Evolutionary conservation across 345 rosid genomes (phyloP), one percentile per base, ranked within the genome.

Genomic region (Murraya paniculata): DNA sequence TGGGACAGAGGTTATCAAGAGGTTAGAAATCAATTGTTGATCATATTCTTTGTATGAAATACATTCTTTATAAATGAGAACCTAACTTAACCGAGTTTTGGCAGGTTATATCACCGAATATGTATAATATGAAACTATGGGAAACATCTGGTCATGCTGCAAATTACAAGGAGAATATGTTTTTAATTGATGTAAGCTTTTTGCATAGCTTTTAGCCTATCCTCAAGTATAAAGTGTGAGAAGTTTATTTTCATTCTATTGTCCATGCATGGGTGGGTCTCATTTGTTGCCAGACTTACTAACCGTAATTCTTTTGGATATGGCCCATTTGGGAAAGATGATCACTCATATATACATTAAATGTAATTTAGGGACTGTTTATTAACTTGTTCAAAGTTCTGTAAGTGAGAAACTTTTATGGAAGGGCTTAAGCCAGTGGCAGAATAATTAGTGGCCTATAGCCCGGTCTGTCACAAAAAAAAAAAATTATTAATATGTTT

Each of bases 91-190:
- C 69, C 50, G 58, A 58, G 21, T 71, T 62, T 78, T 86, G 80
- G 81, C 94, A 96, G 99, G 98, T 96, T 70, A 90, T 88, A 70
- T 80, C 98, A 74, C 99, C 98, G 53, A 94, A 96, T 86, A 92
- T 96, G 86, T 96, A 86, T 81, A 94, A 94, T 82, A 96, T 96
- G 95, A 89, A 86, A 86, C 93, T 96, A 66, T 94, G 99, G 99
- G 96, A 91, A 82, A 97, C 89, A 75, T 97, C 98, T 36, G 95
- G 98, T 77, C 97, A 97, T 86, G 98, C 94, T 80, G 97, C 89
- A 66, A 97, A 94, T 79, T 97, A 94, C 87, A 97, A 91, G 85
- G 98, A 97, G 76, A 94, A 97, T 82, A 94, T 97, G 98, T 94
- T 97, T 84, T 84, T 92, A 27, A 89, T 94, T 84, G 97, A 97